phyloP scores from a whole-genome alignment of 1,284 basidiomycete genomes.

The Calocybe gambosa region DNA sequence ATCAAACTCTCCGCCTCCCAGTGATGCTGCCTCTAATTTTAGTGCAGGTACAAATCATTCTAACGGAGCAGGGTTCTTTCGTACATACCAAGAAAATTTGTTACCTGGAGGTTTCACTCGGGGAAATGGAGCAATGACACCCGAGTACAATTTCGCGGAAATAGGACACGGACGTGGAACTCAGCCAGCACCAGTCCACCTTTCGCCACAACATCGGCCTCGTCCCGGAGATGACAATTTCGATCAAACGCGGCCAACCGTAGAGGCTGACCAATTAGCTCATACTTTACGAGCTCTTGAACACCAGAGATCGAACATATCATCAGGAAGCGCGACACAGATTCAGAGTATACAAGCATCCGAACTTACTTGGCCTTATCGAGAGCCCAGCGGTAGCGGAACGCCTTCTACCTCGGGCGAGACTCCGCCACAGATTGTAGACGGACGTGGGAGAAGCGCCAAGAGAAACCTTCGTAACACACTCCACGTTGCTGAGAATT shows the following conservation, averaged over 20 bases:
- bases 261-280: slow-evolving; percentile 3
- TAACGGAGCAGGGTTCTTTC: slow-evolving; percentile 55
- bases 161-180: slow-evolving; percentile 67
- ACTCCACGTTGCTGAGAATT: slow-evolving; percentile 60
- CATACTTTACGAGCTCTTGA: background rate
- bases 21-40: slow-evolving; percentile 49
- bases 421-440: slow-evolving; percentile 32
- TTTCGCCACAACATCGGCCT: slow-evolving; percentile 4
- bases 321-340: background rate
- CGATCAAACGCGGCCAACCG: slow-evolving; percentile 7
- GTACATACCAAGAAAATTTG: slow-evolving; percentile 45
- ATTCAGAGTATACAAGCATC: background rate
- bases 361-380: slow-evolving; percentile 26
- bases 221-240: slow-evolving; percentile 8
- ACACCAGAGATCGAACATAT: background rate
- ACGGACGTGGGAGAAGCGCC: slow-evolving; percentile 44
- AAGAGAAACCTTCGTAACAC: slow-evolving; percentile 61
- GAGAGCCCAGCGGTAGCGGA: slow-evolving; percentile 21
- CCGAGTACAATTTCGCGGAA: slow-evolving; percentile 69
- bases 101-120: slow-evolving; percentile 27
- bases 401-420: slow-evolving; percentile 22
- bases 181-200: slow-evolving; percentile 17
- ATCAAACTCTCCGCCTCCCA: slow-evolving; percentile 52
- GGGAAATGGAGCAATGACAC: slow-evolving; percentile 57
- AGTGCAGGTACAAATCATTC: slow-evolving; percentile 49